phyloP scores from a whole-genome alignment of 495 filamentous ascomycete species.

The Cercophora sp. region DNA sequence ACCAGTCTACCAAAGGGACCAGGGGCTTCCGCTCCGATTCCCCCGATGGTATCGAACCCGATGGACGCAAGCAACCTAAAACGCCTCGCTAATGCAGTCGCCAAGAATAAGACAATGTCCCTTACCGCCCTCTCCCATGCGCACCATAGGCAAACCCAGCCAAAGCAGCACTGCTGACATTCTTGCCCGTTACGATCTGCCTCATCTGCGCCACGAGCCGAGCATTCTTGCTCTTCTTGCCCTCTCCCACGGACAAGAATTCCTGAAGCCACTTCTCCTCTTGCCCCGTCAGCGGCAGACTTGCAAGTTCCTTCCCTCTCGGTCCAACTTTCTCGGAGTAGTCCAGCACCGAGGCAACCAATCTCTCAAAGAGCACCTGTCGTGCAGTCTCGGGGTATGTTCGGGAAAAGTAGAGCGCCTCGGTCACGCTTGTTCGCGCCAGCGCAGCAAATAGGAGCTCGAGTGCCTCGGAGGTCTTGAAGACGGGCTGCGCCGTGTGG shows the following conservation, averaged over 20 bases:
- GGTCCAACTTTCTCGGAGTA: conserved; percentile 36
- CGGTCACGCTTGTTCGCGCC: conserved; percentile 60
- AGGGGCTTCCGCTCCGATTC: too few relatives aligned
- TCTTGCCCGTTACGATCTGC: conserved; percentile 39
- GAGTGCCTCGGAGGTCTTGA: conserved; percentile 55
- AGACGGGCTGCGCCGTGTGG: conserved; percentile 62
- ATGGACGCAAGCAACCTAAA: too few relatives aligned
- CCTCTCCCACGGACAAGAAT: conserved; percentile 57
- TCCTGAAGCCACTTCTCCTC: conserved; percentile 74
- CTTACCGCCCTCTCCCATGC: too few relatives aligned
- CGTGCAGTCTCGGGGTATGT: conserved; percentile 57
- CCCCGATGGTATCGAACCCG: too few relatives aligned
- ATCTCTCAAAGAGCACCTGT: conserved; percentile 57
- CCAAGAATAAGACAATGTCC: too few relatives aligned
- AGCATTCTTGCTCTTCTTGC: conserved; percentile 55
- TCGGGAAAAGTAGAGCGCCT: conserved; percentile 71
- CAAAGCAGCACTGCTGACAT: conserved; percentile 5
- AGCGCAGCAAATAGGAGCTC: conserved; percentile 63
- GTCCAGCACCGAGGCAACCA: conserved; percentile 62
- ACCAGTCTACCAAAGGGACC: too few relatives aligned
- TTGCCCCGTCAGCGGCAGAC: conserved; percentile 59
- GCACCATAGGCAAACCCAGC: conserved; percentile 3
- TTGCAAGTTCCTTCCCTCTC: conserved; percentile 64
- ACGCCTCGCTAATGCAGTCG: too few relatives aligned
- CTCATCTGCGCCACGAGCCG: conserved; percentile 70